Evolutionary conservation across 768 basidiomycete genomes (phyloP), one percentile per base, ranked within the genome.

Genomic region (Rhodotorula kratochvilovae): DNA sequence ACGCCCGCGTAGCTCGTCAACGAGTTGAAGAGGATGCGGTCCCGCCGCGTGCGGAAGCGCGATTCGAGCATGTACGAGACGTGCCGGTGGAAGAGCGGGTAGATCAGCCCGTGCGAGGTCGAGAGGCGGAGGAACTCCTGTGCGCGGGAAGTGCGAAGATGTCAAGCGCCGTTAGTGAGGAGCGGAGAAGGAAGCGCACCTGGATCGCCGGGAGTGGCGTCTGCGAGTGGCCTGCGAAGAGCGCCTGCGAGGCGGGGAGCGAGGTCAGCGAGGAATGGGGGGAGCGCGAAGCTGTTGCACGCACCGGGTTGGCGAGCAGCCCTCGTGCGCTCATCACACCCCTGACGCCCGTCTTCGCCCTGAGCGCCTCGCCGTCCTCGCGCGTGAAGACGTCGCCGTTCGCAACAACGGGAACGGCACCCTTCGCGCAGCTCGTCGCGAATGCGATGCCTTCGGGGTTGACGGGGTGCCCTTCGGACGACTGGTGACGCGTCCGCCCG

Each of bases 241-340:
- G 74, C 0, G 82, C 82, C 75, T 82, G 67, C 72, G 36, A n/a
- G 36, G 70, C 23, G 33, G 27, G 21, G 29, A 15, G 36, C 61
- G 27, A 71, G 67, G 53, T 31, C n/a, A 48, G 50, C 36, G 11
- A 51, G 8, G 27, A 8, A 25, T 25, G 25, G 3, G 23, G 25
- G 21, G 23, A 23, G 6, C 25, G 8, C 8, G 1, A 31, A 31
- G 7, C 35, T n/a, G 27, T 54, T 11, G 11, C 50, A 71, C 79
- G 33, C 27, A 79, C 81, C 19, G 81, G 81, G 71, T 85, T 85
- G 3, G 82, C 84, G 43, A 85, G 72, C 65, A 85, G 63, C 0
- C 84, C 84, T 23, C 84, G 74, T 0, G 83, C 84, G 60, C 79
- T 83, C 84, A 85, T 85, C 5, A 83, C 83, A 5, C 83, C 83